Base-by-base conservation (phyloP, 176 grass and related monocot species). In the Ensete glaucum region DNA sequence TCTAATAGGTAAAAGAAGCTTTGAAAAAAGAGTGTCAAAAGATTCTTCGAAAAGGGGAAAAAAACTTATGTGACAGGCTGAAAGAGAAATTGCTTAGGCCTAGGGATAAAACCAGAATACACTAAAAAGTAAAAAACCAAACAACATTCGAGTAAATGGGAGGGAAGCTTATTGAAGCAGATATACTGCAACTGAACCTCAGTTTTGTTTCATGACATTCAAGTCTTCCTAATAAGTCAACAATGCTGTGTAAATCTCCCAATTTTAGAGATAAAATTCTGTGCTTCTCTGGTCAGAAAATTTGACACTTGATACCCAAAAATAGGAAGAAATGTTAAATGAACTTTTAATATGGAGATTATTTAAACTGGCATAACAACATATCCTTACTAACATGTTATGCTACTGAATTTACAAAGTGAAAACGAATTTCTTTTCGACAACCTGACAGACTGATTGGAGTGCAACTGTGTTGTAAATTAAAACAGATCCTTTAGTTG, bases 401-500 rank as follows among this genome's bases (percentile, higher is more conserved):
- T 54, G 70, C 50, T 23, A 52, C 50, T 24, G n/a, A 73, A 53
- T 29, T 23, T 9, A 53, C 50, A 52, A 19, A 67, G 53, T 13
- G 58, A 16, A 80, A 65, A 19, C 2, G 56, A 64, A 51, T 68
- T 16, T 51, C 2, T 22, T 15, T 85, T 59, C 20, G 78, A 77
- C 50, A 85, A 98, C 95, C 95, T 93, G 90, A 60, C 95, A 93
- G 74, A 91, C 82, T 85, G 92, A 93, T 91, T 93, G 90, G 64
- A 92, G 90, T 58, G 93, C 80, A 69, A 89, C 82, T 87, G 95
- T 79, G 76, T 93, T 92, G 78, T 93, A 98, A 50, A 93, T 86
- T 85, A 91, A 88, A 81, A 88, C 86, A 9, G 86, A 98, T 64
- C 95, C 95, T 81, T 89, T 90, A 8, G 83, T 91, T 77, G 75